Percentiles rank a stretch among this genome's conserved stretches.
phyloP scores from a whole-genome alignment of 2,329 filamentous ascomycete genomes.

The Leptodontidium sp. region DNA sequence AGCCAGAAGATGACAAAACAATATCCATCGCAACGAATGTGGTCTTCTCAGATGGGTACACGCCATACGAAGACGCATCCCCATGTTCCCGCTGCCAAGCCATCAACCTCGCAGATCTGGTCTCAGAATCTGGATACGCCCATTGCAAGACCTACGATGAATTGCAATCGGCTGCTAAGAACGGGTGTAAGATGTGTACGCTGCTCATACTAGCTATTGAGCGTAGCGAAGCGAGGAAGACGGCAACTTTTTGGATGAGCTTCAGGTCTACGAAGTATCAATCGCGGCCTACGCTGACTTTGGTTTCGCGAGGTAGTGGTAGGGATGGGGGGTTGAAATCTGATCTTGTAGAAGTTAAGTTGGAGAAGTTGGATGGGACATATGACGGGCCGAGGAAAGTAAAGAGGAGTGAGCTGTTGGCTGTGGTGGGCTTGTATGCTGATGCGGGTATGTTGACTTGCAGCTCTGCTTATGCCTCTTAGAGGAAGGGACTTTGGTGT shows the following conservation, averaged over 20 bases:
- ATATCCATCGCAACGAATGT: not conserved
- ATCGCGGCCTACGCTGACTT: not conserved
- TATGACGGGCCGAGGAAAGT: not conserved
- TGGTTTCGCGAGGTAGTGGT: not conserved
- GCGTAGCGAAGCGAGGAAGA: not conserved
- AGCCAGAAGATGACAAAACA: not conserved
- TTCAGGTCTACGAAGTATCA: not conserved
- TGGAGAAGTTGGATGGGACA: not conserved
- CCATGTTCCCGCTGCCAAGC: not conserved
- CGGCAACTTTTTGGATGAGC: not conserved
- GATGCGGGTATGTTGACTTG: conserved; percentile 2
- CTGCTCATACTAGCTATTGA: conserved; percentile 5
- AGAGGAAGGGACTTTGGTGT: too few species aligned
- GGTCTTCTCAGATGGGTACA: not conserved
- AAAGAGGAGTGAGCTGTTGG: conserved; percentile 4
- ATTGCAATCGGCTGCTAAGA: not conserved
- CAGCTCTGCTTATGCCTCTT: not conserved
- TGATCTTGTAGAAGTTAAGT: conserved; percentile 1
- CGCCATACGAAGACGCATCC: not conserved
- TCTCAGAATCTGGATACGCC: not conserved
- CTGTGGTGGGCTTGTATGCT: conserved; percentile 16
- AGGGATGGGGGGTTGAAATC: not conserved
- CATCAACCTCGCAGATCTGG: conserved; percentile 2
- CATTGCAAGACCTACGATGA: conserved; percentile 8
- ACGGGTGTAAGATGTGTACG: conserved; percentile 3